Base-by-base conservation (phyloP, 139 green algal genomes). In the Chlamydomonas incerta region DNA sequence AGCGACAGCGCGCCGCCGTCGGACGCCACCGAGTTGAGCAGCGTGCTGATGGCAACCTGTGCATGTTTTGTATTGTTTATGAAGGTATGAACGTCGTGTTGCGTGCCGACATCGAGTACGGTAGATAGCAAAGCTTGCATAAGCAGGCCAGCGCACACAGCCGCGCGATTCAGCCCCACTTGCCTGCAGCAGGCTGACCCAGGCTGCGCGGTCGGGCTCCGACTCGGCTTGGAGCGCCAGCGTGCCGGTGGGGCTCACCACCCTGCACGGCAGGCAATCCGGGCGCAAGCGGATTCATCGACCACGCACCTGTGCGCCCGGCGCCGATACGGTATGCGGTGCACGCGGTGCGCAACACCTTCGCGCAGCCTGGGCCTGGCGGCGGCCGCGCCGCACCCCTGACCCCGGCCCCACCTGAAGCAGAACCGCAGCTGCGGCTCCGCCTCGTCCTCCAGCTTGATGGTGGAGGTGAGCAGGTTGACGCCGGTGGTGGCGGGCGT, bases 401-500 rank as follows among this genome's bases (percentile, higher is more conserved):
- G 2, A 33, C 60, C 55, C 55, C 60, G 3, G 1, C 13, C 81
- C 13, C 34, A 88, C 84, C 84, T 87, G 92, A 98, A 98, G 88
- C 92, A 95, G 82, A 94, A 90, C n/a, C 73, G 41, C 63, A 90
- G 68, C 29, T 62, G 63, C 55, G 80, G 80, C 95, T 73, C 91
- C 88, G 97, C 93, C 67, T 98, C 95, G 28, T 94, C 92, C 41
- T 96, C 93, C 70, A 93, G 83, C 90, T 99, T 99, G 72, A 98
- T 91, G 46, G 96, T 98, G 63, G 85, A 91, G 33, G 95, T 98
- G 41, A 98, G 91, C 72, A 99, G 91, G 69, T 94, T 92, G n/a
- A 97, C 90, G 23, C 94, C 96, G 67, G 96, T 94, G 57, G 96
- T 93, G 76, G 89, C 81, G 62, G 37, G 57, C 20, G 58, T 37